Base-by-base conservation (phyloP, 495 filamentous ascomycete genomes). In the Hyaloscypha bicolor region DNA sequence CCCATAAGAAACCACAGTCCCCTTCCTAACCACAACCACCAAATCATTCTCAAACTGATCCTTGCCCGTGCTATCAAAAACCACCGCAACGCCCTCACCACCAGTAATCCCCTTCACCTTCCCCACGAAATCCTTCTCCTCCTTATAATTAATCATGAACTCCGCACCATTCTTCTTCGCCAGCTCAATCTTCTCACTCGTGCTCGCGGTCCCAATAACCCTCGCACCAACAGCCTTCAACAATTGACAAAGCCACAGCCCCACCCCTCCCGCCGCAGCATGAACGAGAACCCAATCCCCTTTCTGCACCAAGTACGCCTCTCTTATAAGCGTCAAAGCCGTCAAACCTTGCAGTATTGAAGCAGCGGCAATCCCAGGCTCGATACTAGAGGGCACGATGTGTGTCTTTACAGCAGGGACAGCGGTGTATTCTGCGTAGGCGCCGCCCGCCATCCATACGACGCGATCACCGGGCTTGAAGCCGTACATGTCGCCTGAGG, bases 61-160 rank as follows among this genome's bases (percentile, higher is more conserved):
- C 80, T 90, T 90, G 9, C 95, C 95, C 21, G 97, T 93, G 22
- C 91, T 90, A 76, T 99, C 95, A 77, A 94, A 97, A 12, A 97
- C 89, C 11, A 90, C 93, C 66, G 81, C 81, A 2, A 93, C 91
- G 11, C 95, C 95, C 57, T 84, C 73, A 2, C 88, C 87, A 16
- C 77, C 79, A 1, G 92, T 95, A 52, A 90, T 86, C 73, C 93
- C 88, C 74, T 83, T 85, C 2, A 94, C 88, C 74, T 78, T 75
- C 61, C 81, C 76, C 29, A 87, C 82, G 72, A 92, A 88, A 68
- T 90, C 86, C 69, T 86, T 86, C 66, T 91, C 90, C 37, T 62
- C 64, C 52, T 73, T 73, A 71, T 91, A 94, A 73, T 93, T 88
- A 64, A 97, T 83, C 56, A 91, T 82, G 69, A 88, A 85, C 68